Evolutionary conservation across 257 asterid genomes (phyloP), one percentile per base, ranked within the genome.

Genomic region (Capsicum pubescens): DNA sequence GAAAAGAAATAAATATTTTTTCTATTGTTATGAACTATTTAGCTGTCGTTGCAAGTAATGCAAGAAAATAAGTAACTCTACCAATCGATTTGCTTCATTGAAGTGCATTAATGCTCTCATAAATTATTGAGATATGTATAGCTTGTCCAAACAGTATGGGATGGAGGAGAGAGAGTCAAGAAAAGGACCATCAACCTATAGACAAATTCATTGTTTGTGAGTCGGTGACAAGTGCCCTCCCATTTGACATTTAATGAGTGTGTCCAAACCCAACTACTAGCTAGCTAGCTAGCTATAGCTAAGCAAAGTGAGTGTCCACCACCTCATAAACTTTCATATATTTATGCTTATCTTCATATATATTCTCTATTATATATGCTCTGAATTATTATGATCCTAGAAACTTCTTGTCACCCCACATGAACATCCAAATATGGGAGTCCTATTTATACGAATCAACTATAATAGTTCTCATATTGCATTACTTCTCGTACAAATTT

Each of bases 181-280:
- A 19, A 74, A 74, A 16, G 13, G 61, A 50, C 81, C 21, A 7
- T 35, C 81, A 52, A 74, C n/a, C 39, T 0, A 63, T 63, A 26
- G 17, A 74, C 81, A 74, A 76, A 26, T 52, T 52, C 63, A 76
- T 52, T 54, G 81, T 32, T 76, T 76, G 46, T 76, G 81, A 7
- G 81, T 32, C 52, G 52, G 46, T 76, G 81, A 7, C 63, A 76
- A 76, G 63, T 76, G 63, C 16, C 81, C 15, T 76, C 81, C 52
- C 21, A 52, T 76, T 76, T 32, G 4, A 52, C 81, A 76, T 76
- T 76, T 16, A 76, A 76, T 52, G 81, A 14, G 4, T 76, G 81
- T 76, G 63, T 21, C 81, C 63, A 52, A 21, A 76, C 48, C 63
- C 63, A 76, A 76, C 81, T 76, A 76, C 63, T 7, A 70, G 17